phyloP scores from a whole-genome alignment of 192 early-diverging fungal genomes.

The Pilaira anomala region DNA sequence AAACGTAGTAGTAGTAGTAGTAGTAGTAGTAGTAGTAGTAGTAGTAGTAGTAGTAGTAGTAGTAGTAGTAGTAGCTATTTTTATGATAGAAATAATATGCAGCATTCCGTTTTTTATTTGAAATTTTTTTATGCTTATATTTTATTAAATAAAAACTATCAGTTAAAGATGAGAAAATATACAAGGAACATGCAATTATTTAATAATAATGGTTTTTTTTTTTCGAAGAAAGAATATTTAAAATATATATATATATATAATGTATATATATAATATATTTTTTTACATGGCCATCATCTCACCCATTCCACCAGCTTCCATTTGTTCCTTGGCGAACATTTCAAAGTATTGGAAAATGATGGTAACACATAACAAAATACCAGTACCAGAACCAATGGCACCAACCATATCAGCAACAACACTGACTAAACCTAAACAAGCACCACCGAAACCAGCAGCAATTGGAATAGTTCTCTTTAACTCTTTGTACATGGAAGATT shows the following conservation, averaged over 20 bases:
- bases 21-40: too few species aligned
- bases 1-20: too few species aligned
- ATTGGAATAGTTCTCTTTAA: constrained; percentile 98
- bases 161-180: too few species aligned
- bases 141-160: too few species aligned
- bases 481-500: constrained; percentile 98
- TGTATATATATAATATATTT: not conserved
- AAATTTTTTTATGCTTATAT: too few species aligned
- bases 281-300: constrained; percentile 31
- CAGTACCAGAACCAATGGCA: constrained; percentile 98
- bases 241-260: too few species aligned
- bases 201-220: constrained; percentile 4
- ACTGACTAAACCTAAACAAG: constrained; percentile 92
- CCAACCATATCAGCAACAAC: constrained; percentile 96
- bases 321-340: constrained; percentile 44
- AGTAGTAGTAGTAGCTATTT: too few species aligned
- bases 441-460: constrained; percentile 96
- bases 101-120: too few species aligned
- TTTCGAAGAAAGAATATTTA: not conserved
- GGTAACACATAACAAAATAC: constrained; percentile 97
- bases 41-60: too few species aligned
- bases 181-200: not conserved
- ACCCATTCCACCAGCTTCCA: constrained; percentile 36
- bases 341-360: constrained; percentile 62
- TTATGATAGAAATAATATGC: too few species aligned